Conservation (phyloP, 73 alveolate genomes). For the Stentor roeselii region DNA sequence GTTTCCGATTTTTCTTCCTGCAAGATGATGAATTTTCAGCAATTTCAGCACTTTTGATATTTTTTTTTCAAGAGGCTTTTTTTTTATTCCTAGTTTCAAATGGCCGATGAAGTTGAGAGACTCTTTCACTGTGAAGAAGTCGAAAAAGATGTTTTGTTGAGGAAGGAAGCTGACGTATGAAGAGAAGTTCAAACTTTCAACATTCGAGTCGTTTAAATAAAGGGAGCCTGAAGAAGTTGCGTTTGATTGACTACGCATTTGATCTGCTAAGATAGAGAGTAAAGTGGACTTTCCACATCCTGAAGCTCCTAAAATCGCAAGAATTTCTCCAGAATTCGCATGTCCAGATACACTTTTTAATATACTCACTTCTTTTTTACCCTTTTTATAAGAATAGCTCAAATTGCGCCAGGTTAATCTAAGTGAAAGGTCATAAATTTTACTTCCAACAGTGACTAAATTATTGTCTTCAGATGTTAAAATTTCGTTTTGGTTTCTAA, state of each 20-base stretch:
- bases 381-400: not conserved
- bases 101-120: conserved; percentile 37
- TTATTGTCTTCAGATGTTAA: too few relatives aligned
- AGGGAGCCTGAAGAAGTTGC: not conserved
- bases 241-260: not conserved
- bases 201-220: not conserved
- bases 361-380: not conserved
- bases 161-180: conserved; percentile 29
- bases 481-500: too few relatives aligned
- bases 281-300: conserved; percentile 54
- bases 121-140: conserved; percentile 33
- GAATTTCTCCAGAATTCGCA: conserved; percentile 39
- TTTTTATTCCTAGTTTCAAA: not conserved
- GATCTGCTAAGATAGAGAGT: conserved; percentile 29
- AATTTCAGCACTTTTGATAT: conserved; percentile 29
- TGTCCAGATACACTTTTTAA: conserved; percentile 23
- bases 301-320: conserved; percentile 47
- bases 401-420: not conserved
- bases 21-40: not conserved
- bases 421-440: too few relatives aligned
- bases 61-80: not conserved
- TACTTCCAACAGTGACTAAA: too few relatives aligned
- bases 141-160: conserved; percentile 30
- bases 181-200: not conserved
- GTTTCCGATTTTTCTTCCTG: conserved; percentile 34